phyloP scores from a whole-genome alignment of 129 eudicot species.

The Flaveria linearis region DNA sequence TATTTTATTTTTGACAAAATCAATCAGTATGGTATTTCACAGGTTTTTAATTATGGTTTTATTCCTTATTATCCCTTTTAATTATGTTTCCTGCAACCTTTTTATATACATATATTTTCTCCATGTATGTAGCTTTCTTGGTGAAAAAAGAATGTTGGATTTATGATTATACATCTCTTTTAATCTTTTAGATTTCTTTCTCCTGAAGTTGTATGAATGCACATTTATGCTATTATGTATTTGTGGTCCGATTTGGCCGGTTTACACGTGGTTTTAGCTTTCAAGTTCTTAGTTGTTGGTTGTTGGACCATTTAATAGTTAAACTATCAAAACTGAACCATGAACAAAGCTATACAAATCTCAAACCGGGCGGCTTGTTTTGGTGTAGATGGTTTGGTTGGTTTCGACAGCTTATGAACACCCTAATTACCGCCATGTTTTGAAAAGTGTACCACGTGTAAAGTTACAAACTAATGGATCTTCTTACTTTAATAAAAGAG shows the following conservation, averaged over 20 bases:
- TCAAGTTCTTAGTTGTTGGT: too few species aligned
- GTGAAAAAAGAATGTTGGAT: conserved; percentile 23
- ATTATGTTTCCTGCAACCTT: conserved; percentile 16
- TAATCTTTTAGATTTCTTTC: conserved; percentile 4
- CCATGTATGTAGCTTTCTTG: conserved; percentile 36
- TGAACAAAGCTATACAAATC: too few species aligned
- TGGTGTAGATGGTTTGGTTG: background rate
- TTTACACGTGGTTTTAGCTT: too few species aligned
- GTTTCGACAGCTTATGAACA: background rate
- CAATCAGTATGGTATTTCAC: conserved; percentile 37
- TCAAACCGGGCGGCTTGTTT: too few species aligned
- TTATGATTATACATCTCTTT: conserved; percentile 29
- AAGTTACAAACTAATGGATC: too few species aligned
- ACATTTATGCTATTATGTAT: too few species aligned
- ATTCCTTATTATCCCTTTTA: conserved; percentile 21
- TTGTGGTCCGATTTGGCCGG: background rate
- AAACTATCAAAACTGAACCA: too few species aligned
- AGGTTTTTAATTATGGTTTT: conserved; percentile 42
- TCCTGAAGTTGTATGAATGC: background rate
- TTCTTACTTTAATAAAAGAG: too few species aligned
- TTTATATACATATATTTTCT: conserved; percentile 27
- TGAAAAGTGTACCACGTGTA: background rate
- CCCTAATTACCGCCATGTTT: background rate
- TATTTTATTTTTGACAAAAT: conserved; percentile 27
- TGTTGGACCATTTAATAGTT: too few species aligned